Conservation (phyloP, 2,329 filamentous ascomycete species). For the Colletotrichum salicis region DNA sequence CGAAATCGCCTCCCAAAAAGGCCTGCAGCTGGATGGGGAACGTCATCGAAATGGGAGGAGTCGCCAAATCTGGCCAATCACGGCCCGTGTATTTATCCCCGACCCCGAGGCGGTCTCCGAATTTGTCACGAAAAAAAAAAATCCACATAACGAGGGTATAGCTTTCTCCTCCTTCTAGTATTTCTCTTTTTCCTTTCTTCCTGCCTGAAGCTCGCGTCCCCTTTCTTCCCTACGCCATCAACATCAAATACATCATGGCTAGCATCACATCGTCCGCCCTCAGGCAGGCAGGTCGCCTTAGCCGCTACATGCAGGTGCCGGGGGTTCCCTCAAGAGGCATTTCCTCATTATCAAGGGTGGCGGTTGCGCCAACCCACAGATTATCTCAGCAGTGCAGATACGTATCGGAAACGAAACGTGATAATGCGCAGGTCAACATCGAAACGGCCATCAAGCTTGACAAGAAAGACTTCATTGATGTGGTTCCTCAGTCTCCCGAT, state of each 20-base stretch:
- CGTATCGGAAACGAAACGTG: conserved; percentile 84
- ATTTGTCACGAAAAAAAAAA: conserved; percentile 19
- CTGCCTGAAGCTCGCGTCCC: conserved; percentile 34
- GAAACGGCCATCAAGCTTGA: conserved; percentile 89
- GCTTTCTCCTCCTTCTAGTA: conserved; percentile 20
- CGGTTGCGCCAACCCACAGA: conserved; percentile 42
- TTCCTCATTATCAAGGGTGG: conserved; percentile 46
- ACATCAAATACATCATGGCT: conserved; percentile 61
- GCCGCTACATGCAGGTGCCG: conserved; percentile 52
- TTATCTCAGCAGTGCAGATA: conserved; percentile 68
- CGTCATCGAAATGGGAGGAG: conserved; percentile 25
- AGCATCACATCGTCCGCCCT: conserved; percentile 74
- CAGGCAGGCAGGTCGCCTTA: conserved; percentile 77
- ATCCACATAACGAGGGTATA: conserved; percentile 1
- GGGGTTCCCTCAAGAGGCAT: conserved; percentile 48
- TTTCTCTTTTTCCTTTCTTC: conserved; percentile 25
- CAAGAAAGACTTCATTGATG: conserved; percentile 80
- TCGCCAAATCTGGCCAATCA: conserved; percentile 15
- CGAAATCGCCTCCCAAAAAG: conserved; percentile 7
- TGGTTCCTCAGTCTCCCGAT: conserved; percentile 55
- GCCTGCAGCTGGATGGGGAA: conserved; percentile 7
- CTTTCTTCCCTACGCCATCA: conserved; percentile 34
- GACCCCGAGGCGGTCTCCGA: conserved; percentile 26
- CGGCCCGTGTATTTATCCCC: conserved; percentile 23
- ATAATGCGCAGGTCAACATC: conserved; percentile 81